Base-by-base conservation (phyloP, 805 yeast genomes). In the Henningerozyma blattae region DNA sequence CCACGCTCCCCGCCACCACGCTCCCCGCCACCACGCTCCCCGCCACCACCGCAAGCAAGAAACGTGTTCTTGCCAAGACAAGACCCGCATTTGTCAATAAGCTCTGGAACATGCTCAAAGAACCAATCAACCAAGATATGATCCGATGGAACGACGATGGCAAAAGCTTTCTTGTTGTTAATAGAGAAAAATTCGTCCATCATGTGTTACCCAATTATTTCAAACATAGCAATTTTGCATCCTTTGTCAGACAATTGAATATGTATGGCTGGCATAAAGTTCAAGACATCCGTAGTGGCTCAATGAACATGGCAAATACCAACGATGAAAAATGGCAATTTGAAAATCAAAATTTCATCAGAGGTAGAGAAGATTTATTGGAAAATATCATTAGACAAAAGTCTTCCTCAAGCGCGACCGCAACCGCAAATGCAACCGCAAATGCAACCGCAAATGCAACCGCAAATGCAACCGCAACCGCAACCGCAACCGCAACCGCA, bases 211-310 rank as follows among this genome's bases (percentile, higher is more conserved):
- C 99, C 4, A 77, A 77, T 50, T 91, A 85, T 61, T 91, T 87
- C 67, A 91, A 91, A 56, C 98, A 91, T 59, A 79, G 83, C 40
- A 89, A 91, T 54, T 87, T 91, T 60, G 93, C 97, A 15, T 77
- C 91, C 22, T 91, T 91, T 67, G 97, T 91, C 13, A 74, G 98
- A 41, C 98, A 89, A 54, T 67, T 89, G 48, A 89, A 89, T 59
- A 89, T 91, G 98, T 91, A 91, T 54, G 98, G 98, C 9, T 91
- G 96, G 95, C 97, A 87, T 62, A 91, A 91, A 59, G 91, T 91
- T 4, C 98, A 91, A 58, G 97, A 91, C 57, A 75, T 87, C 15
- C 81, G 62, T 37, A 70, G 80, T 18, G 96, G 93, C 3, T 70
- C 87, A 4, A 59, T 76, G 38, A 67, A 70, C 36, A 10, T 20